Conservation (phyloP, 2,329 filamentous ascomycete species). For the Furcasterigmium sp. region DNA sequence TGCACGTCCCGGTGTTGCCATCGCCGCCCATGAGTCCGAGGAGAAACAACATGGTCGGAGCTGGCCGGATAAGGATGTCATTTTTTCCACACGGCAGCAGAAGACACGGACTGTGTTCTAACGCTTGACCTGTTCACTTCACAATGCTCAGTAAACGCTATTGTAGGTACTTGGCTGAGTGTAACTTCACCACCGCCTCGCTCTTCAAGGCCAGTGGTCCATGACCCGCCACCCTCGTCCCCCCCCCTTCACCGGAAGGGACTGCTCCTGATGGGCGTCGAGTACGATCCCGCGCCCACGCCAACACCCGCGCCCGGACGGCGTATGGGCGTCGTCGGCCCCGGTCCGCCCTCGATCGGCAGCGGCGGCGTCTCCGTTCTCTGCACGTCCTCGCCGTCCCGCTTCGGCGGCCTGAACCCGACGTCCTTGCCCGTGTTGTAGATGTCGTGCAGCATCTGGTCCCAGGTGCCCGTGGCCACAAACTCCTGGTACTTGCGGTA, state of each 20-base stretch:
- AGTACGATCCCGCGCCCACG: constrained; percentile 34
- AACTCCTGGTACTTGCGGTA: constrained; percentile 90
- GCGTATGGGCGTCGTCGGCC: constrained; percentile 41
- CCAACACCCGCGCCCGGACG: constrained; percentile 31
- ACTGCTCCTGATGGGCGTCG: constrained; percentile 42
- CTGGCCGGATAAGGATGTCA: too few species aligned
- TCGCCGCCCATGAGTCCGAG: too few species aligned
- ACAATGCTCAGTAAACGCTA: too few species aligned
- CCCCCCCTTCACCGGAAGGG: constrained; percentile 13
- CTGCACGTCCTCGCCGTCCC: constrained; percentile 36
- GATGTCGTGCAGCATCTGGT: constrained; percentile 81
- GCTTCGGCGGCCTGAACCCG: constrained; percentile 46
- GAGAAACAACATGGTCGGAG: too few species aligned
- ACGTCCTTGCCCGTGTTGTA: constrained; percentile 52
- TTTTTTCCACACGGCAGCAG: too few species aligned
- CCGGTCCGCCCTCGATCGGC: constrained; percentile 26
- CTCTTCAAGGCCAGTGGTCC: too few species aligned
- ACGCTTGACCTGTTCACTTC: too few species aligned
- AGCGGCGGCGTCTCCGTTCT: constrained; percentile 52
- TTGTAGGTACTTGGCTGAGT: too few species aligned
- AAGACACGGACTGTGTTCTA: too few species aligned
- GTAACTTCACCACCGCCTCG: too few species aligned
- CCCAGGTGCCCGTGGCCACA: constrained; percentile 75
- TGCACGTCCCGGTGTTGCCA: too few species aligned
- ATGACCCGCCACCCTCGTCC: too few species aligned